Evolutionary conservation across 78 protist genomes (phyloP).

Genomic region (Dictyostelium firmibasis): DNA sequence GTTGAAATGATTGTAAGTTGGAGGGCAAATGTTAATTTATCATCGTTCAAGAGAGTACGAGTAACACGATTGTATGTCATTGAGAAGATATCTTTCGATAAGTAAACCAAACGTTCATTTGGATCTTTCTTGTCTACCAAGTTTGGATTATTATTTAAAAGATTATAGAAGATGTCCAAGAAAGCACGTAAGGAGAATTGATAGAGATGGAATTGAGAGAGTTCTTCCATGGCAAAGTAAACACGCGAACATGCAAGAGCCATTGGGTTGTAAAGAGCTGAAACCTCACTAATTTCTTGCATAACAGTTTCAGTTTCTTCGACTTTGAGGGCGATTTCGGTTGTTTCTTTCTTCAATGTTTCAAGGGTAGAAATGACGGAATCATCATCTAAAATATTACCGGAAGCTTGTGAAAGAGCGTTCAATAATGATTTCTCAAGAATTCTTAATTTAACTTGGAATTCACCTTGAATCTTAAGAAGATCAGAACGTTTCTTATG

Average conservation of each 20-base stretch:
- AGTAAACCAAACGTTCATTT: conserved; percentile 80
- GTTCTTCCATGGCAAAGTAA: conserved; percentile 92
- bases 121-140: conserved; percentile 53
- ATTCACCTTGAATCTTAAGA: conserved; percentile 95
- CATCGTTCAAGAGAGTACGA: conserved; percentile 85
- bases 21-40: conserved; percentile 92
- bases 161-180: conserved; percentile 87
- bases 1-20: conserved; percentile 85
- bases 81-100: conserved; percentile 74
- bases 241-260: conserved; percentile 84
- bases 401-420: conserved; percentile 87
- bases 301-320: conserved; percentile 86
- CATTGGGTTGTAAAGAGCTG: conserved; percentile 85
- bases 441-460: conserved; percentile 85
- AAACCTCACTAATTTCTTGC: conserved; percentile 79
- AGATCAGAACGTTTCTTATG: conserved; percentile 91
- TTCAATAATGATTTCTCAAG: conserved; percentile 94
- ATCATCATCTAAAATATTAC: conserved; percentile 95
- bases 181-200: conserved; percentile 94
- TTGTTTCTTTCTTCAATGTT: conserved; percentile 85
- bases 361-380: conserved; percentile 92
- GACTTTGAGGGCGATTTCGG: conserved; percentile 85
- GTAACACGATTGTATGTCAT: conserved; percentile 72
- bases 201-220: conserved; percentile 92
- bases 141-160: conserved; percentile 68